phyloP scores from a whole-genome alignment of 2,329 filamentous ascomycete species.

The Hymenoscyphus fraxineus region DNA sequence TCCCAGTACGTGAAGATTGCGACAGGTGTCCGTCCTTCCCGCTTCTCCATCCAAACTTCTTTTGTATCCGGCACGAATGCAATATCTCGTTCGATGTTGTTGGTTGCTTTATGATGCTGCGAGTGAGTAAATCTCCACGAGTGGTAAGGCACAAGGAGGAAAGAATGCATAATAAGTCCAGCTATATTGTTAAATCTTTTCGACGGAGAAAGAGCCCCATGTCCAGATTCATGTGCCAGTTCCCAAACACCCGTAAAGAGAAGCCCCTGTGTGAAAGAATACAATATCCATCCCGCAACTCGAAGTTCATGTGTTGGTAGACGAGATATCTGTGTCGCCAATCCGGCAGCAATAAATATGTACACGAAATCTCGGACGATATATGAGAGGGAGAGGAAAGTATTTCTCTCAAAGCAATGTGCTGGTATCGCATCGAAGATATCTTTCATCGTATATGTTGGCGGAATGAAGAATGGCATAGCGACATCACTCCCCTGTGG shows the following conservation, averaged over 20 bases:
- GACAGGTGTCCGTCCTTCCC: constrained; percentile 13
- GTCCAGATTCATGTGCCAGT: constrained; percentile 67
- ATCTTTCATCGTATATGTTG: constrained; percentile 34
- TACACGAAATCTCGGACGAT: constrained; percentile 53
- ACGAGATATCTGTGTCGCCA: constrained; percentile 51
- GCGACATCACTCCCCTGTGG: background rate
- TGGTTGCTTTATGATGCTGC: constrained; percentile 64
- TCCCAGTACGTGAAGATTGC: constrained; percentile 30
- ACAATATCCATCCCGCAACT: constrained; percentile 50
- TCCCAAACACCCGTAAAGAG: constrained; percentile 68
- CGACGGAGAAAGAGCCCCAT: constrained; percentile 62
- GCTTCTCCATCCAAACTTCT: constrained; percentile 24
- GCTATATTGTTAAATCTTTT: constrained; percentile 55
- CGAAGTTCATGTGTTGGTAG: constrained; percentile 45
- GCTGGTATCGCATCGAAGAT: constrained; percentile 49
- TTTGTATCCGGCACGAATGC: constrained; percentile 54
- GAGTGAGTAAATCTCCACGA: constrained; percentile 69
- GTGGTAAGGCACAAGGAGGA: constrained; percentile 65
- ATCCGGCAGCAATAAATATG: constrained; percentile 46
- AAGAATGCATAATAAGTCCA: constrained; percentile 63
- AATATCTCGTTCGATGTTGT: constrained; percentile 65
- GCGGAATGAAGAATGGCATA: constrained; percentile 23
- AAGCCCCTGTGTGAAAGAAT: constrained; percentile 62
- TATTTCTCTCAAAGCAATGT: constrained; percentile 58
- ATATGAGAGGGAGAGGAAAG: constrained; percentile 50